Conservation (phyloP, 192 early-diverging fungal species). For the Coemansia sp. region DNA sequence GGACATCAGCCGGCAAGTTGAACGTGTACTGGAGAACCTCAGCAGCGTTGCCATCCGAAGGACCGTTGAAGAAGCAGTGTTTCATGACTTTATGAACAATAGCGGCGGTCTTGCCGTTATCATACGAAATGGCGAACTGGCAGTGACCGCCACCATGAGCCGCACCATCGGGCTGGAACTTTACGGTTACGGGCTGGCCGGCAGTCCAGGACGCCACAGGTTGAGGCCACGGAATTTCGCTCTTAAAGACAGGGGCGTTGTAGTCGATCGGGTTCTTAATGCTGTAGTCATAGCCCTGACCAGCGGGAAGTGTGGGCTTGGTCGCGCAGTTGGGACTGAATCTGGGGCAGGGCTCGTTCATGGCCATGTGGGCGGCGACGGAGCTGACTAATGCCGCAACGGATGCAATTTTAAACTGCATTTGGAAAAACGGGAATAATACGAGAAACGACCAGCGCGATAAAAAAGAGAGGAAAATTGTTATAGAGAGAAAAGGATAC, state of each 20-base stretch:
- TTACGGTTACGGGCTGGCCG: conserved; percentile 31
- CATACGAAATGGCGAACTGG: conserved; percentile 58
- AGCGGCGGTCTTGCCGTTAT: conserved; percentile 46
- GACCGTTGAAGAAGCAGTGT: conserved; percentile 30
- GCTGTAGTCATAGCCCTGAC: not conserved
- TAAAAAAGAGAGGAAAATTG: no score
- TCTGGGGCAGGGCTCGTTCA: not conserved
- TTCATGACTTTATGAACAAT: conserved; percentile 55
- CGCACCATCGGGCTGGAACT: conserved; percentile 31
- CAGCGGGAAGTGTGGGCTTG: not conserved
- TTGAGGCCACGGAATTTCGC: conserved; percentile 1
- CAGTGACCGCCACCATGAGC: conserved; percentile 58
- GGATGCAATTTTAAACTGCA: not conserved
- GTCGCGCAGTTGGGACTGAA: not conserved
- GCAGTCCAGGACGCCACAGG: conserved; percentile 36
- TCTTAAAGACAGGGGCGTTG: not conserved
- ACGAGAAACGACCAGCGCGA: not conserved
- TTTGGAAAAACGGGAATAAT: not conserved
- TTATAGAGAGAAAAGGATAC: no score
- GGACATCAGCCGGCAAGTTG: conserved; percentile 53
- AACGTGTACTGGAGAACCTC: conserved; percentile 2
- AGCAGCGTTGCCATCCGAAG: conserved; percentile 16
- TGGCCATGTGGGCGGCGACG: not conserved
- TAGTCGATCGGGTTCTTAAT: not conserved
- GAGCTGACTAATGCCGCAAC: not conserved